These are phyloP conservation scores for Dispira simplex DNA, from an alignment of 192 early-diverging fungal genomes.

Conservation along the genomic window DNA sequence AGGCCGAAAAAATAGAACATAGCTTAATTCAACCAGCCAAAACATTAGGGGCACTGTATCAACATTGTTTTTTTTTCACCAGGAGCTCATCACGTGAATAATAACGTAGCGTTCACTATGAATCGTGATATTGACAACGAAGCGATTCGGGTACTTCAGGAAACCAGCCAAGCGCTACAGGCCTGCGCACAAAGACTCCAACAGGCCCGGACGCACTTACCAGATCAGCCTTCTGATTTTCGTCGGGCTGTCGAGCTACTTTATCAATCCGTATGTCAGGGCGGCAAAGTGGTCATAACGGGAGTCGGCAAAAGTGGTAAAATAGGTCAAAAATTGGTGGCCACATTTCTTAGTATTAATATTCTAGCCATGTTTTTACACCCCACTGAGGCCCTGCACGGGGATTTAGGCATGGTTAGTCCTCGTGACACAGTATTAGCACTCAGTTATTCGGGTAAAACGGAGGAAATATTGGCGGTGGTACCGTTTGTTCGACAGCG, in stretches of 20 bases:
- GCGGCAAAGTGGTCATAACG: slow-evolving; percentile 28
- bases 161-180: slow-evolving; percentile 19
- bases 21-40: no score
- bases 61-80: no score
- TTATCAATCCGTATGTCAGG: slow-evolving; percentile 16
- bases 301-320: slow-evolving; percentile 33
- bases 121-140: background rate
- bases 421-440: slow-evolving; percentile 22
- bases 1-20: no score
- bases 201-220: slow-evolving; percentile 6
- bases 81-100: no score
- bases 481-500: slow-evolving; percentile 24
- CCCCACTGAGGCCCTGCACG: slow-evolving; percentile 28
- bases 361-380: slow-evolving; percentile 24
- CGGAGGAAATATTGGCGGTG: slow-evolving; percentile 22
- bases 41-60: no score
- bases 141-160: slow-evolving; percentile 19
- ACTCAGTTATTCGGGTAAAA: slow-evolving; percentile 28
- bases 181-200: slow-evolving; percentile 20
- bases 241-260: slow-evolving; percentile 18
- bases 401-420: slow-evolving; percentile 22
- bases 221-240: slow-evolving; percentile 9
- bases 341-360: slow-evolving; percentile 25
- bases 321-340: slow-evolving; percentile 28
- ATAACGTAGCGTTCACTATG: no score